phyloP scores from a whole-genome alignment of 2,329 filamentous ascomycete species.

The Karstenula rhodostoma region DNA sequence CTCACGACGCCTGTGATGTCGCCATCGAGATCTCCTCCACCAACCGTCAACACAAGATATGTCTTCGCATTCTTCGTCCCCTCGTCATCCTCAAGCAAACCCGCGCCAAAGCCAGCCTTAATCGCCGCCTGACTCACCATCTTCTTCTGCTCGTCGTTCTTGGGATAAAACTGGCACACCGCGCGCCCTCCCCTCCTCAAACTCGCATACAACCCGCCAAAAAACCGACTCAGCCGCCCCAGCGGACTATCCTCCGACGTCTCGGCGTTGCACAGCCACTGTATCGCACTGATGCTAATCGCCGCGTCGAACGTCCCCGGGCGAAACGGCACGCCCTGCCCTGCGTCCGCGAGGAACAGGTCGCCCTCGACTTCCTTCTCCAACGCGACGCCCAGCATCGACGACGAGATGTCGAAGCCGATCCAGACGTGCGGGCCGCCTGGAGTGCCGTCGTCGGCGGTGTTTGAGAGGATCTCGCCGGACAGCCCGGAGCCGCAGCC shows the following conservation, averaged over 20 bases:
- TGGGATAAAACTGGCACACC: constrained; percentile 97
- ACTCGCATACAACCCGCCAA: constrained; percentile 88
- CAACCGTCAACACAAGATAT: constrained; percentile 94
- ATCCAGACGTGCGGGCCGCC: constrained; percentile 93
- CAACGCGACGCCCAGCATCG: constrained; percentile 96
- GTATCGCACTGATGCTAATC: constrained; percentile 93
- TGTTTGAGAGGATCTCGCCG: constrained; percentile 87
- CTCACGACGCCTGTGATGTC: constrained; percentile 92
- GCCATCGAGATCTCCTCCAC: constrained; percentile 67
- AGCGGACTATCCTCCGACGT: constrained; percentile 82
- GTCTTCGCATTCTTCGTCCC: constrained; percentile 96
- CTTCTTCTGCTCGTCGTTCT: constrained; percentile 87
- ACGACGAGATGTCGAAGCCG: constrained; percentile 93
- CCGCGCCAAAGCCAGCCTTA: constrained; percentile 92
- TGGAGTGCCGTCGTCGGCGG: constrained; percentile 65
- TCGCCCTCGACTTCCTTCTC: constrained; percentile 93
- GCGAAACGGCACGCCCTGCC: constrained; percentile 93
- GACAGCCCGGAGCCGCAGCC: constrained; percentile 95
- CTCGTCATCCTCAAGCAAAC: constrained; percentile 92
- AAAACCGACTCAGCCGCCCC: constrained; percentile 83
- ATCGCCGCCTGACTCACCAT: constrained; percentile 94
- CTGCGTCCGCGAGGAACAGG: constrained; percentile 91
- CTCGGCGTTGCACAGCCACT: constrained; percentile 98
- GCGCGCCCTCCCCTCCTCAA: constrained; percentile 85
- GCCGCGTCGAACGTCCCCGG: constrained; percentile 93